Conservation (phyloP, 345 rosid species). For the Citrus inodora region DNA sequence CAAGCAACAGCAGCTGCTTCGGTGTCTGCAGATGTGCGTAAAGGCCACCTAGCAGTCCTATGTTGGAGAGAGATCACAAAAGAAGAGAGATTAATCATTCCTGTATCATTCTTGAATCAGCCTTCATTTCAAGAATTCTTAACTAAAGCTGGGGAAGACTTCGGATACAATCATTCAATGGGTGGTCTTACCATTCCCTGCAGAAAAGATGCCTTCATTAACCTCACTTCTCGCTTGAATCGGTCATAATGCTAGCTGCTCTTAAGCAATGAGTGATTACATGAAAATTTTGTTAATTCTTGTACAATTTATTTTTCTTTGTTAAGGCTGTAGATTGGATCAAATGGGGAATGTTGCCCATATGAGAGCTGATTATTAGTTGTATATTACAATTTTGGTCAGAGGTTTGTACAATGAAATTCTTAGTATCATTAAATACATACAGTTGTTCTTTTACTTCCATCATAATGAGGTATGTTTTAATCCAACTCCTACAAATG, state of each 20-base stretch:
- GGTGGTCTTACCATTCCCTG: conserved; percentile 16
- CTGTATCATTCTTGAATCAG: conserved; percentile 33
- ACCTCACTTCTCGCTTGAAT: conserved; percentile 27
- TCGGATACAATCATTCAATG: conserved; percentile 39
- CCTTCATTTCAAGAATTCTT: conserved; percentile 28
- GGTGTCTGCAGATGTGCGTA: conserved; percentile 16
- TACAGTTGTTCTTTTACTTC: too few relatives aligned
- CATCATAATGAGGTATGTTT: too few relatives aligned
- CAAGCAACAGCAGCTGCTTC: neutral
- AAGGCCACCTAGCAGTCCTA: conserved; percentile 36
- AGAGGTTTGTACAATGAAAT: too few relatives aligned
- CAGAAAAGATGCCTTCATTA: conserved; percentile 12
- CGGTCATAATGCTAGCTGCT: neutral
- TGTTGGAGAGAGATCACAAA: conserved; percentile 29
- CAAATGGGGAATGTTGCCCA: neutral
- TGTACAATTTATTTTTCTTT: neutral
- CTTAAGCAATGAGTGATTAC: too few relatives aligned
- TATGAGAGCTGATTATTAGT: neutral
- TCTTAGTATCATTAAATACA: neutral
- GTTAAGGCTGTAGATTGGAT: neutral
- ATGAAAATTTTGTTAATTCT: neutral
- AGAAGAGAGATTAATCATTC: conserved; percentile 34
- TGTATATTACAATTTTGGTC: too few relatives aligned
- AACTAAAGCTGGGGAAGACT: conserved; percentile 35
- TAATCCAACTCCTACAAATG: too few relatives aligned